Base-by-base conservation (phyloP, 2,329 filamentous ascomycete genomes). In the Colletotrichum orbiculare region DNA sequence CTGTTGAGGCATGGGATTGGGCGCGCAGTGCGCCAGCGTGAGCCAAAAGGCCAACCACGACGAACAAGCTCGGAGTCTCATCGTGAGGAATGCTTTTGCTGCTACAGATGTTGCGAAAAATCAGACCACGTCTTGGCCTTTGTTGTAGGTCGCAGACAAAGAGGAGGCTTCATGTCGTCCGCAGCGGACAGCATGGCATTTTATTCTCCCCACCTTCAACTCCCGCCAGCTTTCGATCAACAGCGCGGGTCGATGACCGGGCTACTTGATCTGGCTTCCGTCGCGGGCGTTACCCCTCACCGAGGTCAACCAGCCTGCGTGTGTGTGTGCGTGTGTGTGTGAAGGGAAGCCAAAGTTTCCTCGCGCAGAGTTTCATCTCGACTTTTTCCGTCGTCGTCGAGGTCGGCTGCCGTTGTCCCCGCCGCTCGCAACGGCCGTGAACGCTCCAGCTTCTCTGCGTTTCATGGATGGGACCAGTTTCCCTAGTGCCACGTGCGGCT, bases 321-420 rank as follows among this genome's bases (percentile, higher is more conserved):
- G 38, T 41, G 12, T 9, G 38, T 39, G 15, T n/a, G n/a, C n/a
- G 4, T 45, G 43, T 9, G 43, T n/a, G 43, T 46, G 25, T 38
- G 41, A 45, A 4, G 41, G 13, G 55, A 25, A 25, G 25, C 25
- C 9, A 58, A 58, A 25, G 38, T 58, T 58, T 58, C 1, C 38
- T 58, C 46, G 55, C 25, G 45, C 25, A 38, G 17, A 38, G 55
- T 58, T 58, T 58, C 55, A 58, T 50, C 46, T 50, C 37, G 46
- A 42, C 13, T 58, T 50, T 58, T 13, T 25, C 25, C 25, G 25
- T 25, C 25, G 25, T 25, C 25, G 25, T 25, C 25, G 25, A 25
- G 25, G 4, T 25, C 25, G 25, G 25, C 25, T 25, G 25, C 4
- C 25, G 25, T 25, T 4, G 3, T 25, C 25, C 25, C 25, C 25